Evolutionary conservation across 2,329 filamentous ascomycete genomes (phyloP).

Genomic region (Ascochyta pisi): DNA sequence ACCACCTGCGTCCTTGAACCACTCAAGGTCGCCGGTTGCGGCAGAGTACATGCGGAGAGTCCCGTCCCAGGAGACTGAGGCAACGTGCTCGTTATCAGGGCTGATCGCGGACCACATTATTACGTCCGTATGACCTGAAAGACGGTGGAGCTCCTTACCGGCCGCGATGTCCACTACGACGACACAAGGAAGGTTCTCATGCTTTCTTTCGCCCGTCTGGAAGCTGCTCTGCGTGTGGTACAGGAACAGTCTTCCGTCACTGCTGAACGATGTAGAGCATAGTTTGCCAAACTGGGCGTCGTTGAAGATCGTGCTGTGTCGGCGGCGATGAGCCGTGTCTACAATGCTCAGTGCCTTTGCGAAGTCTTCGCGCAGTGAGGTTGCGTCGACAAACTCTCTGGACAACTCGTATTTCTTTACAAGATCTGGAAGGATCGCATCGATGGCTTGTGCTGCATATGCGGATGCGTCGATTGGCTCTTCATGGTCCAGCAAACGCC

Average conservation of each 20-base stretch:
- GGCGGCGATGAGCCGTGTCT: constrained; percentile 30
- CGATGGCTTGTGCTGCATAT: constrained; percentile 35
- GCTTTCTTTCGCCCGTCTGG: constrained; percentile 16
- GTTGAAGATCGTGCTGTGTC: constrained; percentile 29
- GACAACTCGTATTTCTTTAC: constrained; percentile 36
- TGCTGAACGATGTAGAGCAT: constrained; percentile 26
- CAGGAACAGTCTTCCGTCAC: constrained; percentile 27
- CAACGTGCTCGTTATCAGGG: constrained; percentile 29
- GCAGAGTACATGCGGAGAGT: constrained; percentile 36
- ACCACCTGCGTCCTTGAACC: constrained; percentile 24
- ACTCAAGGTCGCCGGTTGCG: constrained; percentile 27
- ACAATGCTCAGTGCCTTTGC: constrained; percentile 23
- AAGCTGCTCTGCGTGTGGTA: constrained; percentile 23
- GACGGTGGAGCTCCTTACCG: constrained; percentile 20
- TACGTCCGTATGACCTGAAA: constrained; percentile 35
- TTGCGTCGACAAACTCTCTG: constrained; percentile 28
- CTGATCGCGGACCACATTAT: constrained; percentile 40
- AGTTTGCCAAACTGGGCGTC: constrained; percentile 23
- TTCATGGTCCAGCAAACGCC: constrained; percentile 36
- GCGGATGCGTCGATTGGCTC: constrained; percentile 31
- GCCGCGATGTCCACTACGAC: constrained; percentile 30
- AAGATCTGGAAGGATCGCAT: constrained; percentile 36
- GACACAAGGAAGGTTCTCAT: constrained; percentile 20
- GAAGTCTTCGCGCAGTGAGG: constrained; percentile 31
- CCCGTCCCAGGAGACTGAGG: constrained; percentile 39